Base-by-base conservation (phyloP, 305 asterid genomes). In the Fraxinus greggii region DNA sequence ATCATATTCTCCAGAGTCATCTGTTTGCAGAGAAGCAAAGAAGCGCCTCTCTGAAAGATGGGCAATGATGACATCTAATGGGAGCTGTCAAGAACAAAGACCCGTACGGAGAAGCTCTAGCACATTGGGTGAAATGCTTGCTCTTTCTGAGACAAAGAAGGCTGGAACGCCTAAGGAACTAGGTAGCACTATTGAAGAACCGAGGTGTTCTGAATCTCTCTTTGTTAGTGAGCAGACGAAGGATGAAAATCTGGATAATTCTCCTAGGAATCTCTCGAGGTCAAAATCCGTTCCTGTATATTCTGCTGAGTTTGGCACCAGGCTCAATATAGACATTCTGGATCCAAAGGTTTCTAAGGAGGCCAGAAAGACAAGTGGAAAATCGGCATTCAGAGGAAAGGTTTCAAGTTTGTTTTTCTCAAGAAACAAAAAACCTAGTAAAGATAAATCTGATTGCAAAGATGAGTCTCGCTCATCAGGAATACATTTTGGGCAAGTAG, bases 281-380 rank as follows among this genome's bases (percentile, higher is more conserved):
- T 95, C 98, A 28, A 97, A 97, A 87, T 97, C 98, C 83, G 86
- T 93, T 72, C 99, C 99, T 69, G 94, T 89, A 81, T 92, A 94
- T 77, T 90, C 96, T 33, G 84, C 89, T 4, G 90, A 81, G 80
- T 89, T 87, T 29, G 94, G 90, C 79, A 80, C 86, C 40, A 87
- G 88, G 87, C 83, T 87, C 76, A 87, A 81, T 81, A 79, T 79
- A 19, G 89, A 89, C 15, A 69, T 79, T 80, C 75, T 89, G 23
- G 87, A 83, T 79, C 87, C 84, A 6, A 90, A 82, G 77, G 78
- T 79, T 81, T 76, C 82, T 4, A 90, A 91, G 78, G 97, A 87
- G 79, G 85, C 83, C 32, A 74, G 83, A 19, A 93, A 90, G 86
- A 83, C 80, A 65, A 91, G 87, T 84, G 85, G 61, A 36, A 97